Evolutionary conservation across 2,329 filamentous ascomycete species (phyloP).

Genomic region (Sphaceloma murrayae): DNA sequence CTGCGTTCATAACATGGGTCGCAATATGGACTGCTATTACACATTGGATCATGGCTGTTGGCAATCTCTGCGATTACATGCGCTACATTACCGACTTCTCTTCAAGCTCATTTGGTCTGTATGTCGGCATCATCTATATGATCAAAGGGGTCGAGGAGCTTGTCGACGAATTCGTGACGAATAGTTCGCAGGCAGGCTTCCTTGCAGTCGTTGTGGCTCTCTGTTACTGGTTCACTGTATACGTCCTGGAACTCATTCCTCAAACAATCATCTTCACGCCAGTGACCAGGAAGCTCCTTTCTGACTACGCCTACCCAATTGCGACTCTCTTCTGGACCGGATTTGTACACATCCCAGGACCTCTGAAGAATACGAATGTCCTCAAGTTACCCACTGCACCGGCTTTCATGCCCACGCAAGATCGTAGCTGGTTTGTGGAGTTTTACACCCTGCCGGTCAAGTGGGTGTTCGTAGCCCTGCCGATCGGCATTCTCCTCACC

Average conservation of each 20-base stretch:
- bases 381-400: slow-evolving; percentile 35
- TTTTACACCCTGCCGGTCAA: slow-evolving; percentile 45
- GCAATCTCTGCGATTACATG: slow-evolving; percentile 49
- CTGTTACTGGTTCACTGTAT: slow-evolving; percentile 44
- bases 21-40: slow-evolving; percentile 50
- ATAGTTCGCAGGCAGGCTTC: slow-evolving; percentile 35
- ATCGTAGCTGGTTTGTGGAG: slow-evolving; percentile 41
- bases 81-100: slow-evolving; percentile 50
- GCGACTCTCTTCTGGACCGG: slow-evolving; percentile 47
- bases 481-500: slow-evolving; percentile 45
- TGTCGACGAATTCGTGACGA: slow-evolving; percentile 41
- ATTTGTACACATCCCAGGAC: slow-evolving; percentile 44
- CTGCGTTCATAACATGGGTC: slow-evolving; percentile 47
- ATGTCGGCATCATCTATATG: slow-evolving; percentile 49
- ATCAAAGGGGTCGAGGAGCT: slow-evolving; percentile 49
- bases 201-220: slow-evolving; percentile 43
- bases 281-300: slow-evolving; percentile 37
- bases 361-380: slow-evolving; percentile 34
- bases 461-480: slow-evolving; percentile 46
- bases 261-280: slow-evolving; percentile 37
- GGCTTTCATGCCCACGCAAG: slow-evolving; percentile 41
- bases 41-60: slow-evolving; percentile 46
- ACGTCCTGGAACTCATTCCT: slow-evolving; percentile 42
- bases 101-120: slow-evolving; percentile 45
- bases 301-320: slow-evolving; percentile 46